phyloP scores from a whole-genome alignment of 495 filamentous ascomycete genomes.

The Aspergillus sclerotiicarbonarius region DNA sequence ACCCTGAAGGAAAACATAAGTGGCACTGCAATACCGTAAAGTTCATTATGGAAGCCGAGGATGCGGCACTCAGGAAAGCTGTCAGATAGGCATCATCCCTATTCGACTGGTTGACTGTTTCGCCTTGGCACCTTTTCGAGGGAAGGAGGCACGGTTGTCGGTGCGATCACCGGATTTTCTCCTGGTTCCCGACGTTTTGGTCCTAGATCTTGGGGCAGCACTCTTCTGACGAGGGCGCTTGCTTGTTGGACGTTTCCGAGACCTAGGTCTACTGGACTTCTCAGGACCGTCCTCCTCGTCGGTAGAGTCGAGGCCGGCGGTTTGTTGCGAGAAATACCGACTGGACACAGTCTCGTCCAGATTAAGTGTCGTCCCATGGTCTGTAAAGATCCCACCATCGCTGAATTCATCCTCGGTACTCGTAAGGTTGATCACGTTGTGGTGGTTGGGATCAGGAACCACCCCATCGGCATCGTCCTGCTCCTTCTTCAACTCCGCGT shows the following conservation, averaged over 20 bases:
- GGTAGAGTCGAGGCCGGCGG: slow-evolving; percentile 24
- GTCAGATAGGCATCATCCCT: slow-evolving; percentile 48
- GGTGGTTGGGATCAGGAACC: slow-evolving; percentile 55
- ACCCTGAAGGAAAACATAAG: slow-evolving; percentile 17
- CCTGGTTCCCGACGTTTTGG: slow-evolving; percentile 27
- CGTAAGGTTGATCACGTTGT: slow-evolving; percentile 66
- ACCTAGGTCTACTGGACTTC: slow-evolving; percentile 22
- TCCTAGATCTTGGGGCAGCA: slow-evolving; percentile 24
- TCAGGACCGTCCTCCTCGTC: slow-evolving; percentile 24
- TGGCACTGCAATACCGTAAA: slow-evolving; percentile 18
- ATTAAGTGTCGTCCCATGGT: slow-evolving; percentile 38
- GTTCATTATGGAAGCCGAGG: slow-evolving; percentile 19
- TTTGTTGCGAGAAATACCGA: slow-evolving; percentile 46
- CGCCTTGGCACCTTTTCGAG: slow-evolving; percentile 29
- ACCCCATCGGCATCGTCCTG: slow-evolving; percentile 44
- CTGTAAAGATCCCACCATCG: slow-evolving; percentile 42
- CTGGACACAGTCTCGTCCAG: slow-evolving; percentile 38
- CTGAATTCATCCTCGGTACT: slow-evolving; percentile 59
- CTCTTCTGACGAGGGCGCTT: slow-evolving; percentile 35
- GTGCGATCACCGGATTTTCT: slow-evolving; percentile 27
- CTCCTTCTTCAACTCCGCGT: slow-evolving; percentile 56
- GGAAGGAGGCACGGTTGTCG: slow-evolving; percentile 22
- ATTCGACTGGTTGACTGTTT: slow-evolving; percentile 39
- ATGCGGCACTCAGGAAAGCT: slow-evolving; percentile 8
- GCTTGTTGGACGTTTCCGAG: slow-evolving; percentile 28